Percentiles rank a stretch among this genome's conserved stretches.
Evolutionary conservation across 805 yeast genomes (phyloP).

Genomic region (Yarrowia yakushimensis): DNA sequence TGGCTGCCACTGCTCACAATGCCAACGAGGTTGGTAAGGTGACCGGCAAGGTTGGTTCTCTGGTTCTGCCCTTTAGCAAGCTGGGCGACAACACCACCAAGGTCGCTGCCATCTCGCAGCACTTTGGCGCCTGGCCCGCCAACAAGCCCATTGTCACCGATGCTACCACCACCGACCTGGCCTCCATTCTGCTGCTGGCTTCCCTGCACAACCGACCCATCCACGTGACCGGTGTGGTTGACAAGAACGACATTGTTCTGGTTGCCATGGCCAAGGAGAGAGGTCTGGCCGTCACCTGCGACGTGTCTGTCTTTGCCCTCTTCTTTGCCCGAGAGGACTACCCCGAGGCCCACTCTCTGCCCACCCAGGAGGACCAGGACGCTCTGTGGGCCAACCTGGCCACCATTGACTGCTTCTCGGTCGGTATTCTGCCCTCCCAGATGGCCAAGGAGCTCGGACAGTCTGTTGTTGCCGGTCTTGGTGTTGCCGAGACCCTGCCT

Average conservation of each 20-base stretch:
- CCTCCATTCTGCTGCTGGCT: conserved; percentile 86
- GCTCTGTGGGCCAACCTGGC: conserved; percentile 75
- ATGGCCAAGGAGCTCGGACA: conserved; percentile 64
- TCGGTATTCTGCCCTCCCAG: conserved; percentile 74
- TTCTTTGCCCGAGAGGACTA: conserved; percentile 66
- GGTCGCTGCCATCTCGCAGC: conserved; percentile 75
- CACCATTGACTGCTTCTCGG: conserved; percentile 78
- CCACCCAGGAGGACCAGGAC: conserved; percentile 74
- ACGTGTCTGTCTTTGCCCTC: conserved; percentile 75
- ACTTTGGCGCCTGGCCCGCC: conserved; percentile 79
- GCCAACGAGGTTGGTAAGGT: conserved; percentile 58
- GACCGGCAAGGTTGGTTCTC: conserved; percentile 65
- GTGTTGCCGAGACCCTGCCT: conserved; percentile 77
- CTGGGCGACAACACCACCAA: conserved; percentile 54
- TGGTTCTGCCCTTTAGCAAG: conserved; percentile 77
- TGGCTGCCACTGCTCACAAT: conserved; percentile 77
- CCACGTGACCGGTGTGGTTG: conserved; percentile 82
- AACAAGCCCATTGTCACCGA: conserved; percentile 84
- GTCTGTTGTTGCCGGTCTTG: conserved; percentile 65
- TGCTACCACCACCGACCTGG: conserved; percentile 86
- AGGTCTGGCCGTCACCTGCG: conserved; percentile 81
- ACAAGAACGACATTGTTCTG: conserved; percentile 75
- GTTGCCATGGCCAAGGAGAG: conserved; percentile 82
- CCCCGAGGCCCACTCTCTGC: conserved; percentile 68
- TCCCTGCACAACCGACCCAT: conserved; percentile 79